phyloP scores from a whole-genome alignment of 164 flowering plant species.

The Buxus sempervirens region DNA sequence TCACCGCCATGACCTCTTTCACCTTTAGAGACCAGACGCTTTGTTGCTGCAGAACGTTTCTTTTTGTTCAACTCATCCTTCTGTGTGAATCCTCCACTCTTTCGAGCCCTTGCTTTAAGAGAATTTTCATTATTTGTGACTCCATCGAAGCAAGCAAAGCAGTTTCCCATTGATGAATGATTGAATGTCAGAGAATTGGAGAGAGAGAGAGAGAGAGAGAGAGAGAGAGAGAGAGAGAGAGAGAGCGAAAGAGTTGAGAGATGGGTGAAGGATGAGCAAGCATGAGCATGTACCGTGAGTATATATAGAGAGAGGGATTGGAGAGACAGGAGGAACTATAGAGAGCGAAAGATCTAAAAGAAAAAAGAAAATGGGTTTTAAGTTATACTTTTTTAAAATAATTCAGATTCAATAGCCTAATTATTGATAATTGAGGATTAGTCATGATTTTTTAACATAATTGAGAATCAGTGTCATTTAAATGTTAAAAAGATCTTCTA shows the following conservation, averaged over 20 bases:
- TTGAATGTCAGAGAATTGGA: neutral
- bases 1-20: too few species aligned
- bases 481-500: too few species aligned
- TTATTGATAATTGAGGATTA: too few species aligned
- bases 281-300: neutral
- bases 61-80: neutral
- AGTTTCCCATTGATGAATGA: conserved; percentile 1
- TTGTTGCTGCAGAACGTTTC: neutral
- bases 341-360: neutral
- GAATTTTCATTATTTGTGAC: too few species aligned
- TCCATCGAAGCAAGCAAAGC: neutral
- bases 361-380: too few species aligned
- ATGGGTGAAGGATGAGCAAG: neutral
- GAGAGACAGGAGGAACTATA: neutral
- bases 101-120: too few species aligned
- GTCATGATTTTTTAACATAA: too few species aligned
- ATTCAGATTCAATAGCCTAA: too few species aligned
- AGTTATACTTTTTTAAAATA: too few species aligned
- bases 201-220: neutral
- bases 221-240: neutral
- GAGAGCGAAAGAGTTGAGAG: neutral
- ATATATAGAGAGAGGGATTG: neutral
- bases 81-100: neutral
- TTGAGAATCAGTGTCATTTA: too few species aligned
- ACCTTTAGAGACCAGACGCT: neutral